Evolutionary conservation across 2,329 filamentous ascomycete genomes (phyloP), one percentile per base, ranked within the genome.

Genomic region (Diaporthe australafricana): DNA sequence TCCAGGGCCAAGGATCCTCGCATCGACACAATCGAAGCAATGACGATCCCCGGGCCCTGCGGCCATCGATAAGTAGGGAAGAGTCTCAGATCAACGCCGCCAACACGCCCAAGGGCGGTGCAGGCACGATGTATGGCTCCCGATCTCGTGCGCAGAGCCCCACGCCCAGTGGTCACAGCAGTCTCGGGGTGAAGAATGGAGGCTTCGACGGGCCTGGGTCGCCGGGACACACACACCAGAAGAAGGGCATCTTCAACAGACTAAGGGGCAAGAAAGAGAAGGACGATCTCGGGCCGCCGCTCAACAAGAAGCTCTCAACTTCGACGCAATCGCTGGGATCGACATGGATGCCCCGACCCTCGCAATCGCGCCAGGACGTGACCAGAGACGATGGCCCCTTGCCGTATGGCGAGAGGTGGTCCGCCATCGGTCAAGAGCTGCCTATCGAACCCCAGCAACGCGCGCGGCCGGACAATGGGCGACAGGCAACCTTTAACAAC

Each of bases 21-120:
- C 88, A 90, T 76, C 87, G 91, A 73, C 92, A 95, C 79, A 93
- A 94, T 77, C 90, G 88, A 79, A 92, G 90, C 80, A 90, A 88
- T 79, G 91, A 93, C 74, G 91, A 92, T 73, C 81, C 87, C 14
- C 90, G 90, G 76, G 85, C 91, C 40, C 81, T 93, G 76, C 89
- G 93, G 73, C 93, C 94, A n/a, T 87, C 90, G 16, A 87, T 91
- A 70, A 95, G 92, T 80, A 89, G 93, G 77, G 94, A 97, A 79
- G 93, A 96, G 72, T 91, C 92, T 20, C 83, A 87, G 27, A 83
- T 85, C 76, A 89, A 84, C 76, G 79, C 85, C 32, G 76, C 77
- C 71, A 78, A 78, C 42, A 78, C 83, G 35, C 81, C 83, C 78
- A 90, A 88, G 79, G 85, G 82, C 42, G 83, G 81, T 65, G 85